Base-by-base conservation (phyloP, 192 early-diverging fungal species). In the Backusella morwellensis region DNA sequence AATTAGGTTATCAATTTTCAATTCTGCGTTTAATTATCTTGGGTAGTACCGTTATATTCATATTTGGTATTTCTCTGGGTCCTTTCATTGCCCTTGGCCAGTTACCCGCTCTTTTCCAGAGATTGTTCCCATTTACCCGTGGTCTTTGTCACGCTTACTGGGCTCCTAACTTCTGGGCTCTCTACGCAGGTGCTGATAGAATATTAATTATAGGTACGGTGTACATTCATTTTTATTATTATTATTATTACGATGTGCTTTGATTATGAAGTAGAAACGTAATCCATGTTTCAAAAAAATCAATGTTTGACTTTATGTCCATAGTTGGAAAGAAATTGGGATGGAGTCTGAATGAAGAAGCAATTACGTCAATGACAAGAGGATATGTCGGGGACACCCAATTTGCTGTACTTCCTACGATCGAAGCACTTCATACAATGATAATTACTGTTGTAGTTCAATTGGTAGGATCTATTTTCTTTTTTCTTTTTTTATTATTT, bases 151-250 rank as follows among this genome's bases (percentile, higher is more conserved):
- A 99, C 75, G 96, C 96, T 8, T 97, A 92, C 80, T 99, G 96
- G 97, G 97, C 97, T 2, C 95, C 97, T 15, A 99, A 99, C 78
- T 91, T 96, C 82, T 99, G 97, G 97, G 96, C 97, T 0, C 82
- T 99, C 63, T 99, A 98, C 79, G 90, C 92, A 4, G 90, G 91
- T 38, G 75, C 80, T 0, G 97, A 99, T 81, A 91, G 97, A 12
- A 52, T 88, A 11, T 82, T 96, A 47, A 87, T 93, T 66, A 68
- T 88, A 41, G 75, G 90, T 86, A 80, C 79, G 68, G 15, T 21
- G 7, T n/a, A 9, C 1, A 23, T 11, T 56, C 38, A 3, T 40
- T 40, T 40, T 40, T 8, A 3, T 11, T 40, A 11, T 12, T 11
- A 40, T 40, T 40, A 11, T 56, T 23, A 9, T 23, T 19, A 6